Evolutionary conservation across 768 basidiomycete species (phyloP).

Genomic region (Dioszegia hungarica): DNA sequence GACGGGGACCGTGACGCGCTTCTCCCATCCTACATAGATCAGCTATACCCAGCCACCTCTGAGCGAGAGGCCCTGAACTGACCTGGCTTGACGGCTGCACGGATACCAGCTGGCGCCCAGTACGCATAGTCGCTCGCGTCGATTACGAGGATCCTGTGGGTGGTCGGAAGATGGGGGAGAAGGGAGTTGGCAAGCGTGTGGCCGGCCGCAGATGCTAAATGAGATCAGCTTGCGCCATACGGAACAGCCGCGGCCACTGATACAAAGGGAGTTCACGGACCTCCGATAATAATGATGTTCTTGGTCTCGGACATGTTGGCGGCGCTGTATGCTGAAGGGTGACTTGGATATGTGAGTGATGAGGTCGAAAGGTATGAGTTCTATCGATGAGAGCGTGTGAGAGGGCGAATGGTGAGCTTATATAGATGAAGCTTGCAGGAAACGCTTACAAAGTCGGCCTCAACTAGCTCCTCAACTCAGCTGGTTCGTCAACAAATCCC

Average conservation of each 20-base stretch:
- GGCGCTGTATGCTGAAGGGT: background rate
- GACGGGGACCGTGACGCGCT: constrained; percentile 28
- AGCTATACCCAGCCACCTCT: background rate
- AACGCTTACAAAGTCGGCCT: too few relatives aligned
- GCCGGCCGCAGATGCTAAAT: constrained; percentile 34
- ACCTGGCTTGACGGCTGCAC: constrained; percentile 44
- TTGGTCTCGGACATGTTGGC: constrained; percentile 24
- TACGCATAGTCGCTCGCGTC: constrained; percentile 31
- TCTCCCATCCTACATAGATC: constrained; percentile 38
- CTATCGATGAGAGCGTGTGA: too few relatives aligned
- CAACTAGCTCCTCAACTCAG: too few relatives aligned
- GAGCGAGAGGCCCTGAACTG: background rate
- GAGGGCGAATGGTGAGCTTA: background rate
- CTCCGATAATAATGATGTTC: constrained; percentile 47
- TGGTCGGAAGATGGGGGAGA: constrained; percentile 20
- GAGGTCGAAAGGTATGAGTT: background rate
- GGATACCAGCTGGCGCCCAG: constrained; percentile 35
- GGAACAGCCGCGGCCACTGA: too few relatives aligned
- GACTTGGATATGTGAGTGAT: too few relatives aligned
- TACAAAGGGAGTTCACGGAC: constrained; percentile 14
- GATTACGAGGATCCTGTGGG: constrained; percentile 41
- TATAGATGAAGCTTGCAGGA: background rate
- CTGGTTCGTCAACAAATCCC: too few relatives aligned
- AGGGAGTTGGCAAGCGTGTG: constrained; percentile 30
- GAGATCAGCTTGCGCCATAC: background rate